Base-by-base conservation (phyloP, 441 rosid genomes). In the Aquilaria agallochum region DNA sequence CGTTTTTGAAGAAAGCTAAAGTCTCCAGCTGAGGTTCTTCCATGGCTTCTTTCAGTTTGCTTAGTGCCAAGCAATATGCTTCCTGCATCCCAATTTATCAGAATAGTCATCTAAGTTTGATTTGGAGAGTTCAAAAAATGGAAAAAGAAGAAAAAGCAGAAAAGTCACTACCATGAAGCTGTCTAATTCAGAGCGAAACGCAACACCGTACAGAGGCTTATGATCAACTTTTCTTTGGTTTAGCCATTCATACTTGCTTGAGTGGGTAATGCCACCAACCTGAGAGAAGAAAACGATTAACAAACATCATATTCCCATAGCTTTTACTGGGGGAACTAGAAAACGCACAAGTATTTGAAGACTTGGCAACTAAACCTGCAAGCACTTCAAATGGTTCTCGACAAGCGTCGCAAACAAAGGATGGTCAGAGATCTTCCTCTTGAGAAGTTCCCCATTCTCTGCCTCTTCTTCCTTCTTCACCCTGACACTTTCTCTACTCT, bases 1-100 rank as follows among this genome's bases (percentile, higher is more conserved):
- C 78, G 74, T 13, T 58, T 10, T 70, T 65, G 65, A 83, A 67
- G 75, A 83, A 83, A 50, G 73, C 79, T 59, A 63, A 59, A 5
- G 86, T 68, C 67, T 80, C 76, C 44, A 65, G 80, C 64, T 80
- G 86, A 31, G 86, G 78, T 66, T 74, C 86, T 50, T 83, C 79
- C 57, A 83, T 76, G 42, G 83, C 86, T 63, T 74, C 84, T 53
- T 71, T 80, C 66, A 83, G 55, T 63, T 80, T 65, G 51, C 69
- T 69, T n/a, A 80, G 65, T 1, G 72, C 84, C 30, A 55, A 44
- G 78, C 89, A 80, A 56, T 83, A 80, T 27, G 82, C 73, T 59
- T 78, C 85, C 88, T 83, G 82, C 64, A 40, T 6, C 31, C 13
- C 33, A 44, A 32, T 8, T 20, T 11, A 44, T 54, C 5, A 15